These are phyloP conservation scores for Sutorius eximius DNA, from an alignment of 1,284 basidiomycete genomes.

Conservation along the genomic window DNA sequence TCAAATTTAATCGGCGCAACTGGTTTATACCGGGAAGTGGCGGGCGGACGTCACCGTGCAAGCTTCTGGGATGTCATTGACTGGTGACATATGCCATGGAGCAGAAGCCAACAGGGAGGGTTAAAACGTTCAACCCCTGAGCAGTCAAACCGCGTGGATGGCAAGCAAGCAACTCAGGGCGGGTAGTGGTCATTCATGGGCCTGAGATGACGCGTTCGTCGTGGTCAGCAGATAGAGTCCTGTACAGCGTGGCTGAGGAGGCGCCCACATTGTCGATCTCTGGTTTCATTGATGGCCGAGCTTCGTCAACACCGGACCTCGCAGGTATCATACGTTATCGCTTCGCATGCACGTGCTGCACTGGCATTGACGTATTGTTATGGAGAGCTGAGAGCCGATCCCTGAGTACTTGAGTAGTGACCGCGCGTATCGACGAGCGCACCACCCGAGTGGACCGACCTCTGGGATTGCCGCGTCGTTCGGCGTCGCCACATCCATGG, in stretches of 20 bases:
- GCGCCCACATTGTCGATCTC: conserved; percentile 21
- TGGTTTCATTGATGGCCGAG: conserved; percentile 11
- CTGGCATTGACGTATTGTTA: conserved; percentile 6
- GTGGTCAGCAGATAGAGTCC: not conserved
- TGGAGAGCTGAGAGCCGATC: not conserved
- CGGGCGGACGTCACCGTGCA: conserved; percentile 12
- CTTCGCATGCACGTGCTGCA: conserved; percentile 14
- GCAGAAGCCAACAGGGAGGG: conserved; percentile 1
- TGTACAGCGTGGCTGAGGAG: not conserved
- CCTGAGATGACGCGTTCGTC: conserved; percentile 6
- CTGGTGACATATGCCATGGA: conserved; percentile 1
- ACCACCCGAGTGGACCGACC: not conserved
- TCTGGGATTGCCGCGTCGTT: not conserved
- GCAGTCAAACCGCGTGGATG: conserved; percentile 3
- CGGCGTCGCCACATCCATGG: not conserved
- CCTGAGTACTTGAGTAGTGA: not conserved
- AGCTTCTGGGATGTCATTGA: conserved; percentile 7
- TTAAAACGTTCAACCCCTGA: not conserved
- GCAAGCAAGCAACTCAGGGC: not conserved
- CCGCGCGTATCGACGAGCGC: not conserved
- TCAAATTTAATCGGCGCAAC: conserved; percentile 25
- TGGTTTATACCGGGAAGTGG: conserved; percentile 9
- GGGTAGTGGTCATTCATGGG: not conserved
- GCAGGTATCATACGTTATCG: conserved; percentile 27
- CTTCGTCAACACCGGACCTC: not conserved